phyloP scores from a whole-genome alignment of 495 filamentous ascomycete genomes.

The Lasiosphaeria miniovina region DNA sequence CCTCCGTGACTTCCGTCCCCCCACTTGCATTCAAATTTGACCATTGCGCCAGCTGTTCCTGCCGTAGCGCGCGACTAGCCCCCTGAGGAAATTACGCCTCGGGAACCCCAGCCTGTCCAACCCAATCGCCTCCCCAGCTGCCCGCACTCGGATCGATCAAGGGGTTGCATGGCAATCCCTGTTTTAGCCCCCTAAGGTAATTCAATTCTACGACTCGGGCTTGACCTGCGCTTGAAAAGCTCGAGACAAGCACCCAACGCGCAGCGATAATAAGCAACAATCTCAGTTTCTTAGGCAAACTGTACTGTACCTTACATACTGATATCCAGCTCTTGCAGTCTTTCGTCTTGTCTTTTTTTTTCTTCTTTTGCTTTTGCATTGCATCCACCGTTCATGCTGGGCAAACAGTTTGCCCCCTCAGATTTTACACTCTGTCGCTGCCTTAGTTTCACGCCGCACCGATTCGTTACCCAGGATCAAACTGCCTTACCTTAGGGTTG shows the following conservation, averaged over 20 bases:
- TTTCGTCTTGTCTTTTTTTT: background rate
- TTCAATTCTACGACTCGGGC: background rate
- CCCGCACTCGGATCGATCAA: background rate
- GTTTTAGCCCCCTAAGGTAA: constrained; percentile 5
- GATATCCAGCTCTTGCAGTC: constrained; percentile 10
- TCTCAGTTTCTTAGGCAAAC: constrained; percentile 5
- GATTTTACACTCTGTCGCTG: background rate
- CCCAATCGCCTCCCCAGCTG: constrained; percentile 13
- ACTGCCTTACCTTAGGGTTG: background rate
- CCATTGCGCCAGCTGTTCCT: constrained; percentile 18
- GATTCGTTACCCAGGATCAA: background rate
- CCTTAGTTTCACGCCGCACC: background rate
- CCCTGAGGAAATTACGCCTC: constrained; percentile 21
- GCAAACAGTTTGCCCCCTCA: background rate
- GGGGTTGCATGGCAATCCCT: background rate
- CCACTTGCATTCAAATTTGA: constrained; percentile 6
- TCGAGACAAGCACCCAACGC: background rate
- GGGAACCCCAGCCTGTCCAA: constrained; percentile 4
- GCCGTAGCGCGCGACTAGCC: constrained; percentile 35
- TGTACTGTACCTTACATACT: background rate
- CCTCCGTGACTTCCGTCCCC: constrained; percentile 3
- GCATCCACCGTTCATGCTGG: background rate
- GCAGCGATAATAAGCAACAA: constrained; percentile 17
- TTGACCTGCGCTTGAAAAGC: background rate
- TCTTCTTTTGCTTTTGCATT: background rate